Base-by-base conservation (phyloP, 441 rosid genomes). In the Arabidopsis lyrata region DNA sequence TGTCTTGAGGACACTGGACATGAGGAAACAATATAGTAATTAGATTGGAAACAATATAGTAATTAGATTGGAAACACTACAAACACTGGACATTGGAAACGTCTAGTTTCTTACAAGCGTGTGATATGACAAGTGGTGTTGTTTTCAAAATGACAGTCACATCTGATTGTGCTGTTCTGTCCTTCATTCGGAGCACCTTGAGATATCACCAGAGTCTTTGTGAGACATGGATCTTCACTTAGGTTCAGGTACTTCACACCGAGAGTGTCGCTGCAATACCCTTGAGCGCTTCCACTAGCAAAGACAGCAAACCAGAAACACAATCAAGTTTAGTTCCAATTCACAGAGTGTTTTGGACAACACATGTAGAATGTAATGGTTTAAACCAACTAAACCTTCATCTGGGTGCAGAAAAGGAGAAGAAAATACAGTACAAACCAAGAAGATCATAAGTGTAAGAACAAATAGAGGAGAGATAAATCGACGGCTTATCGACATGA, bases 81-180 rank as follows among this genome's bases (percentile, higher is more conserved):
- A 18, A 18, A 0, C 20, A 18, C 20, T 18, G 20, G 1, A n/a
- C n/a, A n/a, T n/a, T n/a, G 20, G 1, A 18, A 18, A 18, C 20
- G 20, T 18, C 20, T 18, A 18, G 20, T 18, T 18, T 18, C 78
- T 63, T 84, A 82, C 85, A 84, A 22, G 47, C 54, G 73, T 18
- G 69, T 74, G 58, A 82, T 70, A 59, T 78, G 86, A 77, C 84
- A 77, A 56, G 80, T 83, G 62, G 55, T 81, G 72, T 52, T 68
- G 61, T 86, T 84, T 24, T 77, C 48, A 72, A 86, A 63, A 64
- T 3, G 8, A 57, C 76, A 77, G 31, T 77, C 66, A 57, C 80
- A 77, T 77, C 9, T 65, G 32, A 77, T 71, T 36, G 68, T 77
- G 54, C 76, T 77, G 63, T 65, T 77, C 10, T 77, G 72, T 18